Evolutionary conservation across 768 basidiomycete species (phyloP), one percentile per base, ranked within the genome.

Genomic region (Nidularia pulvinata): DNA sequence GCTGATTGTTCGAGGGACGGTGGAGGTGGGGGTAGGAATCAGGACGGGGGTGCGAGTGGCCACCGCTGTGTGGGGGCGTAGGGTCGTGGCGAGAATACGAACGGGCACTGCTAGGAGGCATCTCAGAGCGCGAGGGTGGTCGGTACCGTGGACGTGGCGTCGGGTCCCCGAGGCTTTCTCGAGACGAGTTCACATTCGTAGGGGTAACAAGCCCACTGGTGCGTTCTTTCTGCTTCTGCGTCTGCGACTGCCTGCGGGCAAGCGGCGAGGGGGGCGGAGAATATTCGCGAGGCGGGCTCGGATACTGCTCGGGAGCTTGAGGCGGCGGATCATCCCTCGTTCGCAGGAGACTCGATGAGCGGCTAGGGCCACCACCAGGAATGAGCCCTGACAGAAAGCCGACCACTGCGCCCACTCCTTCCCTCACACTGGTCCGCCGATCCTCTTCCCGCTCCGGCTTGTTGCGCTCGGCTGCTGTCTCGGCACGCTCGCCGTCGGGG

Each of bases 311-410:
- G 44, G 44, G 32, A 42, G 39, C 22, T 25, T 25, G 25, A 25
- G 25, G 25, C 13, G 11, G 13, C 45, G 45, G 45, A 48, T 33
- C 33, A 52, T 52, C 53, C 33, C 51, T 54, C 13, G 44, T 54
- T 33, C 45, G 57, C 46, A 52, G 53, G 46, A 54, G 52, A 55
- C 55, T 63, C 51, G 59, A 64, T 37, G 59, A 64, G 51, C 55
- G 61, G 44, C 50, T 64, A 32, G 49, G 62, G 39, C 61, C 54
- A 44, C 54, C 65, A 56, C 73, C 71, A 2, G 81, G 79, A 30
- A 91, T 80, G 33, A 89, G 72, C 1, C 86, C 85, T 2, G 86
- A 65, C 14, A 92, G 63, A 58, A 88, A 90, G 22, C 79, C 86
- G 7, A 88, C 82, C 44, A 90, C 83, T 3, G 82, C 79, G 30